Base-by-base conservation (phyloP, 495 filamentous ascomycete genomes). In the Penicillium diatomitis region DNA sequence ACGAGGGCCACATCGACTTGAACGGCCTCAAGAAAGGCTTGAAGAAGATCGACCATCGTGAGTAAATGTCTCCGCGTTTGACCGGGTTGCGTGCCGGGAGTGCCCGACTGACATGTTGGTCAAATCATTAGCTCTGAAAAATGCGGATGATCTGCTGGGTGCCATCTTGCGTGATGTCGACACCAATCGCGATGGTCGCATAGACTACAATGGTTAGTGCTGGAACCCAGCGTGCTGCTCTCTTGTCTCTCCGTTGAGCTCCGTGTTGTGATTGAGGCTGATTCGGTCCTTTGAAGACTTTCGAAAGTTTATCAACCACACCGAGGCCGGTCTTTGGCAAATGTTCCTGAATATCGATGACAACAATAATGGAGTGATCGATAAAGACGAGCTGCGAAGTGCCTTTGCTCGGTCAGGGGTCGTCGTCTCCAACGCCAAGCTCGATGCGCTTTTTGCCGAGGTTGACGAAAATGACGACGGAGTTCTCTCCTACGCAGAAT, bases 381-480 rank as follows among this genome's bases (percentile, higher is more conserved):
- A 95, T 58, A 92, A 92, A 64, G 67, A 66, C 10, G 92, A 97
- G 68, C 76, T 98, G 38, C 78, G 77, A 44, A 67, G 69, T 20
- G 92, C 92, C 6, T 94, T 96, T 61, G 65, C 79, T 42, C 77
- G 72, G 30, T 84, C 88, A 32, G 92, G 89, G 12, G 76, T 98
- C 41, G 76, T 80, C 1, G 85, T 97, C 2, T 84, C 90, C 7
- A 81, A 69, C 48, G 74, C 84, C 47, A 85, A 88, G 58, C 65
- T 98, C 20, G 80, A 92, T 52, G 76, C 79, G 43, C 95, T 98
- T 68, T 96, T 98, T 58, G 71, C 74, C 32, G 84, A 95, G 56
- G 86, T 98, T 43, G 92, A 98, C 66, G 79, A 77, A 60, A 91
- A 98, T 65, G 77, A 83, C 48, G 91, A 97, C 66, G 94, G 81